Percentiles rank a stretch among this genome's conserved stretches.
Evolutionary conservation across 2,329 filamentous ascomycete genomes (phyloP).

Genomic region (Albophoma yamanashiensis): DNA sequence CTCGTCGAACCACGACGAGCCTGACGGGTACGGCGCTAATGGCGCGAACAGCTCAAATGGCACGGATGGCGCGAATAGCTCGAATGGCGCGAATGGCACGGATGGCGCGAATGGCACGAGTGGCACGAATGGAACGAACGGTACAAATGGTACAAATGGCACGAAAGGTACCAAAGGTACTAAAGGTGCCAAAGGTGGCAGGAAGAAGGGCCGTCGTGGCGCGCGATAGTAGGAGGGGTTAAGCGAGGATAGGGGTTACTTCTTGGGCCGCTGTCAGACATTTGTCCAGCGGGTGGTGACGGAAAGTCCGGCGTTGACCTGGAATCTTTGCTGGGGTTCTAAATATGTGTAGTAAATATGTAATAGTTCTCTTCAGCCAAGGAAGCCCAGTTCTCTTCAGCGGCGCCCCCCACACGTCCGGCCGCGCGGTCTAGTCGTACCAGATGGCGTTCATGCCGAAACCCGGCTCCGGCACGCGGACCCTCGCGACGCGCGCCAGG

Average conservation of each 20-base stretch:
- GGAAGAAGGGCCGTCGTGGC: not conserved
- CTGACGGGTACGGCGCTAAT: conserved; percentile 5
- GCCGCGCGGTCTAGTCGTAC: conserved; percentile 48
- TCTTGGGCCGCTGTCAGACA: not conserved
- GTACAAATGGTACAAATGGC: too few relatives aligned
- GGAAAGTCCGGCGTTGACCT: not conserved
- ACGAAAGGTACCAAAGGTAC: not conserved
- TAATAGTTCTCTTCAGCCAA: not conserved
- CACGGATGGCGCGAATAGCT: too few relatives aligned
- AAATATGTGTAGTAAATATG: not conserved
- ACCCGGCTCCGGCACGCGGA: conserved; percentile 73
- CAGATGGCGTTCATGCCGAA: conserved; percentile 97
- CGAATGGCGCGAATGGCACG: conserved; percentile 1
- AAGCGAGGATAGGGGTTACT: not conserved
- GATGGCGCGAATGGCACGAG: not conserved
- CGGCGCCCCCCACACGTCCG: not conserved
- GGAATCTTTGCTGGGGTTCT: not conserved
- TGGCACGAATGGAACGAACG: too few relatives aligned
- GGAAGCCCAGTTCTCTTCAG: too few relatives aligned
- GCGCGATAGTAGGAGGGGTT: not conserved
- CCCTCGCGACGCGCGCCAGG: conserved; percentile 63
- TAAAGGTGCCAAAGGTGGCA: not conserved
- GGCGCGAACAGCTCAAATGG: not conserved
- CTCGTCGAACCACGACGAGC: conserved; percentile 2
- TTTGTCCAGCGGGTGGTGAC: not conserved